Base-by-base conservation (phyloP, 2,329 filamentous ascomycete genomes). In the Fusarium luffae region DNA sequence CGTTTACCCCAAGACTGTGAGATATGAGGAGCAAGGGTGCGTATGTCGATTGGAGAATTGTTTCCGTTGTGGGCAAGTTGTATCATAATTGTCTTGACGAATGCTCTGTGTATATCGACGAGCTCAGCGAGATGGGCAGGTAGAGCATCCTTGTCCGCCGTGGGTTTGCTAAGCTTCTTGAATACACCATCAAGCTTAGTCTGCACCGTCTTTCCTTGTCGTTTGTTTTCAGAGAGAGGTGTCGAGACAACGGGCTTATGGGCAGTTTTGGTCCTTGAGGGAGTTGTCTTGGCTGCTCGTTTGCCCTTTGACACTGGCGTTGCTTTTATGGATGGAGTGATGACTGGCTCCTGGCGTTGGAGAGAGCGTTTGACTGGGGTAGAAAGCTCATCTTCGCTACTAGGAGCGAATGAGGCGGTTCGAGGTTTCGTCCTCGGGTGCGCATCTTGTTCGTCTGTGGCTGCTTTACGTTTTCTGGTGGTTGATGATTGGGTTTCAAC, bases 1-100 rank as follows among this genome's bases (percentile, higher is more conserved):
- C 91, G 85, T 80, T 92, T 93, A 63, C 91, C 90, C 92, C 92
- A 94, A 40, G 90, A 82, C 68, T 88, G 86, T 14, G 90, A 87
- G 42, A 93, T 83, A 59, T 89, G 85, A 12, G 88, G 88, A 34
- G 86, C 84, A 37, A 94, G 83, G 30, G 84, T 81, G 37, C 85
- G 82, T 46, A 93, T 78, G 73, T 93, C 90, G 25, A 89, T 86
- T 0, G 92, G 89, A 0, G 87, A 83, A 48, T 84, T 82, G 30
- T 82, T 81, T 63, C 90, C 89, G 77, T 91, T 88, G 79, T 94
- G 91, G 2, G 90, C 90, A 64, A 89, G 86, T 74, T 93, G 90
- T 12, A 94, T 80, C 1, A 87, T 86, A 25, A 93, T 81, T 1
- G 91, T 89, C 74, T 90, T 89, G 61, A 93, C 82, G 70, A 94